Percentiles rank a stretch among this genome's conserved stretches.
phyloP scores from a whole-genome alignment of 2,329 filamentous ascomycete species.

The Alternaria triticimaculans region DNA sequence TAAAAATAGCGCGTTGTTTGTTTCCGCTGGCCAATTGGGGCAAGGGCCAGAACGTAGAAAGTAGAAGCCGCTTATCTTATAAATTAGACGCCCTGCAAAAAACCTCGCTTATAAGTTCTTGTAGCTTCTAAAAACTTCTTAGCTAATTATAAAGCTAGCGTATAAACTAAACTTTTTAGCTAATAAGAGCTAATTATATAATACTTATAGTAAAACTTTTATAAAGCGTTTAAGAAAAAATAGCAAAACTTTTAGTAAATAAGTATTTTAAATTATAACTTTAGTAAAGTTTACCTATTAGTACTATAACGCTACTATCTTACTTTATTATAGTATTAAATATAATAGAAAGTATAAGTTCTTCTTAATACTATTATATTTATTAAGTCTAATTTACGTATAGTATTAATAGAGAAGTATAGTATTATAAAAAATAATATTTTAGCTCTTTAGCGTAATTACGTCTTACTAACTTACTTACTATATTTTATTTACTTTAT shows the following conservation, averaged over 20 bases:
- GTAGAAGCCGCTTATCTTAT: background rate
- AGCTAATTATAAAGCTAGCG: background rate
- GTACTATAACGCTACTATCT: background rate
- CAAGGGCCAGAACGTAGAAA: constrained; percentile 6
- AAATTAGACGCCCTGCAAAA: too few relatives aligned
- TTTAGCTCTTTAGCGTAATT: background rate
- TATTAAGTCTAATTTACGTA: background rate
- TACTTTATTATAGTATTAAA: background rate
- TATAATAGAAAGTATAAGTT: background rate
- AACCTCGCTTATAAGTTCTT: background rate
- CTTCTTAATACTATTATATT: background rate
- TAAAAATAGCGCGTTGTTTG: constrained; percentile 21
- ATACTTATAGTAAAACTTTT: background rate
- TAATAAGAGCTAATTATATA: background rate
- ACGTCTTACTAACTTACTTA: too few relatives aligned
- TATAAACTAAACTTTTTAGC: background rate
- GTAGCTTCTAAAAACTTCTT: background rate
- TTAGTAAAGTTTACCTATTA: background rate
- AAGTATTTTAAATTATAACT: background rate
- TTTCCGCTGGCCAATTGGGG: constrained; percentile 11
- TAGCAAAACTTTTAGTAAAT: background rate
- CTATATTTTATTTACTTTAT: too few relatives aligned
- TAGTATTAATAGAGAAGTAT: background rate
- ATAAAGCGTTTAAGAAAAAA: background rate
- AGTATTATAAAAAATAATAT: background rate